Conservation (phyloP, 768 basidiomycete species). For the Phylloporus rhodoxanthus region DNA sequence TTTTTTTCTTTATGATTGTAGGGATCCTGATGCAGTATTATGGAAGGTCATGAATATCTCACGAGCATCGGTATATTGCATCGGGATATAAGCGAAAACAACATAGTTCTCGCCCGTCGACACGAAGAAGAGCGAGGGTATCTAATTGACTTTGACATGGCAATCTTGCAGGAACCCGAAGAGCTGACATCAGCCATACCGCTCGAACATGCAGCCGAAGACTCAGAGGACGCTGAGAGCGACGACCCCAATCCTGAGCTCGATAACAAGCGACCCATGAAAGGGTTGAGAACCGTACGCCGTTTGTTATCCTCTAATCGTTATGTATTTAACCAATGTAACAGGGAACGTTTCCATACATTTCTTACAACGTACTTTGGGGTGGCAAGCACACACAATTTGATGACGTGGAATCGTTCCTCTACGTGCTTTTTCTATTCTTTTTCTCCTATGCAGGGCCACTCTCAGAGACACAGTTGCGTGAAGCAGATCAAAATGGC, state of each 20-base stretch:
- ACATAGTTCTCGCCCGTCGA: constrained; percentile 25
- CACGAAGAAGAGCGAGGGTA: constrained; percentile 19
- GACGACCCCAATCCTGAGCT: no score
- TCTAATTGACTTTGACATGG: constrained; percentile 28
- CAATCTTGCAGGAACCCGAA: neutral
- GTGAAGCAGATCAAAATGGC: no score
- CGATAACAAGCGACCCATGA: neutral
- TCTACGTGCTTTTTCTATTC: no score
- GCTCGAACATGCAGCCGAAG: neutral
- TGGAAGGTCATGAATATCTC: constrained; percentile 12
- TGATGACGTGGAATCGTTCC: no score
- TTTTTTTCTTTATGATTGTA: neutral
- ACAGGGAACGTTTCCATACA: no score
- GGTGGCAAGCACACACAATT: no score
- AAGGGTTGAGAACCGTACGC: no score
- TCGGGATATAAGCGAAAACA: constrained; percentile 32
- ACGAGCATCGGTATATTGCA: constrained; percentile 23
- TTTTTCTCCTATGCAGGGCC: no score
- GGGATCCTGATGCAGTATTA: neutral
- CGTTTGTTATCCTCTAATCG: no score
- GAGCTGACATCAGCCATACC: neutral
- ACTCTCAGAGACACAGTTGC: no score
- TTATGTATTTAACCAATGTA: no score
- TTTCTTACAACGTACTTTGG: no score
- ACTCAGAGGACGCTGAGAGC: neutral